phyloP scores from a whole-genome alignment of 257 asterid genomes.

The Gentiana macrophylla region DNA sequence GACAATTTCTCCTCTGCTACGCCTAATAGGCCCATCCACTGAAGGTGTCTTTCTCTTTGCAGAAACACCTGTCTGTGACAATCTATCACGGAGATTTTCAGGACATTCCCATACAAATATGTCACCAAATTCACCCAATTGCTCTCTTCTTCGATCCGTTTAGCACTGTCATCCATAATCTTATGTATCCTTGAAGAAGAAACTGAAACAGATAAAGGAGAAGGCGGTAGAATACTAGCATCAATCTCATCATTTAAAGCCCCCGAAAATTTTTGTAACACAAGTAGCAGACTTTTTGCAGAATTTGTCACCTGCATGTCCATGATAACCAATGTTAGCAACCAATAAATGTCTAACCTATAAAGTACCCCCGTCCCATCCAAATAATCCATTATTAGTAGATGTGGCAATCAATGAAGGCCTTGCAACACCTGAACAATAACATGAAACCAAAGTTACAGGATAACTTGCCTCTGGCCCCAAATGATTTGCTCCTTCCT shows the following conservation, averaged over 20 bases:
- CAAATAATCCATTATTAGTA: too few species aligned
- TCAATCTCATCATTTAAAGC: slow-evolving; percentile 33
- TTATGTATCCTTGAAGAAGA: slow-evolving; percentile 46
- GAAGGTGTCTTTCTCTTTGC: slow-evolving; percentile 59
- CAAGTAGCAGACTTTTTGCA: slow-evolving; percentile 35
- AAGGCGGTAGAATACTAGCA: slow-evolving; percentile 19
- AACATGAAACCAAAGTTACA: slow-evolving; percentile 15
- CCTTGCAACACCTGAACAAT: slow-evolving; percentile 3
- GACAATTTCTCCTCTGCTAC: slow-evolving; percentile 51
- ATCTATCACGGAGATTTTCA: slow-evolving; percentile 76
- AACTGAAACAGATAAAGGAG: slow-evolving; percentile 26
- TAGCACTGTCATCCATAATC: slow-evolving; percentile 37
- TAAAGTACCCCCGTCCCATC: too few species aligned
- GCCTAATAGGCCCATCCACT: slow-evolving; percentile 64
- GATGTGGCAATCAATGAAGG: background rate
- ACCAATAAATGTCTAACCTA: too few species aligned
- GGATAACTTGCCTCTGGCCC: slow-evolving; percentile 32
- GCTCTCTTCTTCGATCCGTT: slow-evolving; percentile 41
- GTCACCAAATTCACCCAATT: slow-evolving; percentile 45
- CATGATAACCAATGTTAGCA: slow-evolving; percentile 8
- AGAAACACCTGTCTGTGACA: slow-evolving; percentile 49
- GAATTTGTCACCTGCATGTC: slow-evolving; percentile 50
- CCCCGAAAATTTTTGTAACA: slow-evolving; percentile 45
- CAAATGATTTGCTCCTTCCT: slow-evolving; percentile 37
- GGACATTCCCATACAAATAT: slow-evolving; percentile 88